Evolutionary conservation across 164 flowering plant species (phyloP).

Genomic region (Magnolia sinica): DNA sequence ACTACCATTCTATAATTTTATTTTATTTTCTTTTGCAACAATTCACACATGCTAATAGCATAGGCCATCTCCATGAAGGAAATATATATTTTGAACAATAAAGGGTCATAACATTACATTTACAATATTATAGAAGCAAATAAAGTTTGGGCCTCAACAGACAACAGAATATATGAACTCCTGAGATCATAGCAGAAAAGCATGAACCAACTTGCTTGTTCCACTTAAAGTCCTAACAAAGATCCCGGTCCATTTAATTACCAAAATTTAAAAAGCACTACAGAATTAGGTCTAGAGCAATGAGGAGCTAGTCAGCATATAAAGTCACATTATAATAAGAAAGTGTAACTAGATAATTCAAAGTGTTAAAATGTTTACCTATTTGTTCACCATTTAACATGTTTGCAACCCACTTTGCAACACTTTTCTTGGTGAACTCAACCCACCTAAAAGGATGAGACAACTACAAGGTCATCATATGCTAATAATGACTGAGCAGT

Average conservation of each 20-base stretch:
- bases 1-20: too few relatives aligned
- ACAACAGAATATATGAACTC: neutral
- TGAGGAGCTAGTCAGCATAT: neutral
- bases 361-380: constrained; percentile 39
- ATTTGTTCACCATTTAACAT: constrained; percentile 85
- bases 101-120: too few relatives aligned
- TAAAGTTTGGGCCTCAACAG: neutral
- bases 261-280: neutral
- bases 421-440: constrained; percentile 68
- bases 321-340: too few relatives aligned
- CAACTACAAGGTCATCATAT: constrained; percentile 1
- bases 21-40: too few relatives aligned
- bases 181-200: neutral
- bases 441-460: constrained; percentile 65
- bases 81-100: too few relatives aligned
- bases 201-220: neutral
- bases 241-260: neutral
- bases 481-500: neutral
- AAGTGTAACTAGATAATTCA: neutral
- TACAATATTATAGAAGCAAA: neutral
- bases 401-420: constrained; percentile 75
- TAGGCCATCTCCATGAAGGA: too few relatives aligned
- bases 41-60: too few relatives aligned
- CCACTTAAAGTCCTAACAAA: neutral
- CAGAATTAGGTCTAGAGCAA: too few relatives aligned